Conservation (phyloP, 495 filamentous ascomycete species). For the Penicillium flavigenum region DNA sequence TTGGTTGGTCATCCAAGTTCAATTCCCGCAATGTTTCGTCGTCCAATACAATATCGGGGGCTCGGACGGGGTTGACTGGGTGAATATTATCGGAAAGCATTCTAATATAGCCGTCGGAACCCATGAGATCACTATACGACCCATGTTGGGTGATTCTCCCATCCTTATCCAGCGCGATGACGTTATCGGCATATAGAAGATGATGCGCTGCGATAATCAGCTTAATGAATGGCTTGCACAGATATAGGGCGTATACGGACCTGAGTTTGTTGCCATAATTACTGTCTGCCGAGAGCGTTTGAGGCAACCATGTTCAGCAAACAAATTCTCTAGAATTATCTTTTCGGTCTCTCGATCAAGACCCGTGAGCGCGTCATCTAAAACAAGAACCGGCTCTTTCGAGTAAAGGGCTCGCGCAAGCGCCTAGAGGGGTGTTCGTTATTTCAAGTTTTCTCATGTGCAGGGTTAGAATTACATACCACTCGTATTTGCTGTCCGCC, state of each 20-base stretch:
- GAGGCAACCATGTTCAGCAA: slow-evolving; percentile 25
- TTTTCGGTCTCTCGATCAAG: slow-evolving; percentile 51
- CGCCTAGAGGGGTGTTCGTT: slow-evolving; percentile 17
- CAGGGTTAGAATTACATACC: slow-evolving; percentile 11
- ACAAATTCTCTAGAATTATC: slow-evolving; percentile 27
- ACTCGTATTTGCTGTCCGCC: slow-evolving; percentile 67
- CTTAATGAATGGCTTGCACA: background rate
- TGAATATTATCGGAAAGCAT: slow-evolving; percentile 2
- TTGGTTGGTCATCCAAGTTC: slow-evolving; percentile 17
- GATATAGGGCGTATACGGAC: slow-evolving; percentile 3
- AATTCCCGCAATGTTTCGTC: slow-evolving; percentile 23
- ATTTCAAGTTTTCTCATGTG: background rate
- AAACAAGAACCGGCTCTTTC: slow-evolving; percentile 46
- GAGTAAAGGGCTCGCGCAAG: slow-evolving; percentile 57
- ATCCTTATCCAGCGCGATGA: slow-evolving; percentile 20
- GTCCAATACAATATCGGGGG: slow-evolving; percentile 19
- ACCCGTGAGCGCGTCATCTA: slow-evolving; percentile 55
- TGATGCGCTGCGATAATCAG: slow-evolving; percentile 21
- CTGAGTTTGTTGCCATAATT: slow-evolving; percentile 36
- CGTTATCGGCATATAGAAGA: slow-evolving; percentile 23
- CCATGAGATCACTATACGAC: slow-evolving; percentile 19
- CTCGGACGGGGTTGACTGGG: slow-evolving; percentile 6
- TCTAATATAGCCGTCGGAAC: slow-evolving; percentile 5
- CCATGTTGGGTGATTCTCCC: slow-evolving; percentile 17
- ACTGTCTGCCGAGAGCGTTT: slow-evolving; percentile 26